These are phyloP conservation scores for Vanderwaltozyma yarrowii DNA, from an alignment of 805 yeast species.

Conservation along the genomic window DNA sequence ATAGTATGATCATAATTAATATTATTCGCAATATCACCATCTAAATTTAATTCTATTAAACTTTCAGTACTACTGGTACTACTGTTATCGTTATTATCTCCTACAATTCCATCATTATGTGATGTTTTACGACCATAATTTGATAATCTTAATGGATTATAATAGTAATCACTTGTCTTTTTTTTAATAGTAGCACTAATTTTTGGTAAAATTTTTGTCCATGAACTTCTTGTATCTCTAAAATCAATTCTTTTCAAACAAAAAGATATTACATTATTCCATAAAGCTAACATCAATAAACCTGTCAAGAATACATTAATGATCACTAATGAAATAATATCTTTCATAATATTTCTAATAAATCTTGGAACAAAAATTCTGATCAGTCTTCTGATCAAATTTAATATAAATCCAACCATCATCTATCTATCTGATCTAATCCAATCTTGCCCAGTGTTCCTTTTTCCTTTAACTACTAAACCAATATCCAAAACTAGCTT, in stretches of 20 bases:
- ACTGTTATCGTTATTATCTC: background rate
- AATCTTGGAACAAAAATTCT: background rate
- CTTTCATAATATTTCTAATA: background rate
- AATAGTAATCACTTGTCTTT: background rate
- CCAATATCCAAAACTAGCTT: background rate
- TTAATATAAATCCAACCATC: background rate
- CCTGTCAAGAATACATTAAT: slow-evolving; percentile 1
- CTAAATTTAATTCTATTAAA: slow-evolving; percentile 7
- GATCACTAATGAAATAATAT: slow-evolving; percentile 1
- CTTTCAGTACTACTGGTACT: slow-evolving; percentile 1
- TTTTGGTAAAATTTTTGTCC: slow-evolving; percentile 9
- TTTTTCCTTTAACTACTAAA: too few relatives aligned
- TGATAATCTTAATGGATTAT: background rate
- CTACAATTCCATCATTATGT: too few relatives aligned
- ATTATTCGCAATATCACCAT: slow-evolving; percentile 19
- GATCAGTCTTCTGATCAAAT: background rate
- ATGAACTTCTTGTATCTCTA: slow-evolving; percentile 25
- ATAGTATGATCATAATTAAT: slow-evolving; percentile 25
- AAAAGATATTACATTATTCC: background rate
- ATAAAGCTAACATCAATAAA: slow-evolving; percentile 1
- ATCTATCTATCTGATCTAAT: too few relatives aligned
- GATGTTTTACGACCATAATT: too few relatives aligned
- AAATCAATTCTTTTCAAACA: background rate
- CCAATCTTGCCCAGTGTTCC: too few relatives aligned
- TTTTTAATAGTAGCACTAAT: background rate